A percentile compares a stretch with the other conserved stretches of the same genome.
Evolutionary conservation across 768 basidiomycete species (phyloP).

Genomic region (Zangia roseola): DNA sequence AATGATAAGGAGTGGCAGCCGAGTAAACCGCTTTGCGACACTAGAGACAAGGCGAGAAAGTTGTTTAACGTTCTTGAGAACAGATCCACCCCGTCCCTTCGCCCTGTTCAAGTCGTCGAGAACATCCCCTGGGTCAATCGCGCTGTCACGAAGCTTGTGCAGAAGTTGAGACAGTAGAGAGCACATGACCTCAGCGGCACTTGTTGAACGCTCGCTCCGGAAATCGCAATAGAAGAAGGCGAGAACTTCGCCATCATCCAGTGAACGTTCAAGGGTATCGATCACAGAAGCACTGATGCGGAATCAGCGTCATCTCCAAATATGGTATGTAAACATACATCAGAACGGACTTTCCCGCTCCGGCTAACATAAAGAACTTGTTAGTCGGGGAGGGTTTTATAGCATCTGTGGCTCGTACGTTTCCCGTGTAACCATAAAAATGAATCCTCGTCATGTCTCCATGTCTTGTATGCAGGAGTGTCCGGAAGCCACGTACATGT

Average conservation of each 20-base stretch:
- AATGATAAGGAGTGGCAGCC: too few species aligned
- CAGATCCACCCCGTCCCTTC: not conserved
- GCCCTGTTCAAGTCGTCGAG: not conserved
- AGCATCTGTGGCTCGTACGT: not conserved
- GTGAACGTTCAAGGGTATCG: too few species aligned
- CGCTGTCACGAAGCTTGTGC: not conserved
- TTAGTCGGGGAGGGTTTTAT: not conserved
- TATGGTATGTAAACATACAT: not conserved
- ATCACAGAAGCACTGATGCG: too few species aligned
- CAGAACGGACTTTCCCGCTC: not conserved
- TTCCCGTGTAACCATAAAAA: not conserved
- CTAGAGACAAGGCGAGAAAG: not conserved
- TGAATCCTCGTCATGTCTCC: not conserved
- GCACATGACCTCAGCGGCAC: not conserved
- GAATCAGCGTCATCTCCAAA: too few species aligned
- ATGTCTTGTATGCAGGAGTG: too few species aligned
- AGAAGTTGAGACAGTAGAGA: not conserved
- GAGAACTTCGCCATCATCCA: not conserved
- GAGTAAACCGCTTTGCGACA: too few species aligned
- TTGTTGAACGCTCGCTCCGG: not conserved
- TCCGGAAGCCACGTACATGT: too few species aligned
- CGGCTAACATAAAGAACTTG: not conserved
- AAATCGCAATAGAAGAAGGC: not conserved
- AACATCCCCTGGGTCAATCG: not conserved
- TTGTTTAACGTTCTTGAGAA: not conserved